Evolutionary conservation across 257 asterid genomes (phyloP), one percentile per base, ranked within the genome.

Genomic region (Nemophila menziesii): DNA sequence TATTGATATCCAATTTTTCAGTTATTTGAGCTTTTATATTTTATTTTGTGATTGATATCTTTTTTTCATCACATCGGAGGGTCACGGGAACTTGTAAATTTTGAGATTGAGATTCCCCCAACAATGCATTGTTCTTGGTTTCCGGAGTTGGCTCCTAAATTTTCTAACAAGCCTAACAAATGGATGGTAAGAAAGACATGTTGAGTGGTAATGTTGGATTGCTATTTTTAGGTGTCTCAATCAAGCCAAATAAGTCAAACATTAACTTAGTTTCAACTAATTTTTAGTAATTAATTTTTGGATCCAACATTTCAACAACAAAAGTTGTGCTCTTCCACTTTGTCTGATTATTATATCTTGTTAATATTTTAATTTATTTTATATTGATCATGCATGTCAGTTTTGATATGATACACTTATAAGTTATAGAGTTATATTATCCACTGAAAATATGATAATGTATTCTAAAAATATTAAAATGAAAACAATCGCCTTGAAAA

Each of bases 61-160:
- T 44, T 9, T 5, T 15, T 51, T 43, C 49, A 27, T 33, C 48
- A 61, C 58, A 53, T 68, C 50, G 56, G n/a, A n/a, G n/a, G n/a
- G n/a, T n/a, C n/a, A n/a, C n/a, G n/a, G n/a, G n/a, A n/a, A n/a
- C n/a, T n/a, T n/a, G n/a, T n/a, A n/a, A n/a, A n/a, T 39, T 27
- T 57, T 22, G 56, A 69, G 56, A 45, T 52, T 51, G 56, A 68
- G 74, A 69, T 62, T 61, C 33, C 24, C 16, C 37, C 43, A 55
- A 67, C 67, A 48, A 44, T 37, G 59, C 51, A 49, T 52, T 19
- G 42, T 15, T 60, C 50, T 58, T 52, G 64, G 68, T 63, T 46
- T 49, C 84, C 87, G 71, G 67, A 44, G 62, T 56, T 66, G 68
- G 48, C 71, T 81, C 87, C 93, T 71, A 44, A 64, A 73, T 68